A percentile compares a stretch with the other conserved stretches of the same genome.
Evolutionary conservation across 768 basidiomycete species (phyloP).

Genomic region (Trametes coccinea): DNA sequence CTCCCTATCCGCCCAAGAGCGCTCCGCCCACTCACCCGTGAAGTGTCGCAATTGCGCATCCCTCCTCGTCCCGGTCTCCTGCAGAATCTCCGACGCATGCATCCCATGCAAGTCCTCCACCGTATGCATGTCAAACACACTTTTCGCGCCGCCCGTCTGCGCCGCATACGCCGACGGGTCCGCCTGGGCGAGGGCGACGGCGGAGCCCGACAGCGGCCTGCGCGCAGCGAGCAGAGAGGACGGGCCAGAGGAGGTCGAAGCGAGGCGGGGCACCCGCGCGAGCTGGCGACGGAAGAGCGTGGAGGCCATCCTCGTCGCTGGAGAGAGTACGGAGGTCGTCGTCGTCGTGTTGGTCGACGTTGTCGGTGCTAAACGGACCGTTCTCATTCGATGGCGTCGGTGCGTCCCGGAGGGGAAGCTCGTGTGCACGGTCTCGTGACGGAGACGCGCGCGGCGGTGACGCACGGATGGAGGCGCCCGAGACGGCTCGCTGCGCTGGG

Average conservation of each 20-base stretch:
- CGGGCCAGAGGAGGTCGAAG: constrained; percentile 29
- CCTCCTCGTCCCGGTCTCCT: constrained; percentile 66
- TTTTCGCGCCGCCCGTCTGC: constrained; percentile 41
- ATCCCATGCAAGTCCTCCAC: constrained; percentile 87
- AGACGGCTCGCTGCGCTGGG: background rate
- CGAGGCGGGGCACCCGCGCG: constrained; percentile 40
- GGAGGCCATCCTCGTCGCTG: constrained; percentile 58
- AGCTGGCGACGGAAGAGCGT: constrained; percentile 63
- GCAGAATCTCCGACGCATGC: constrained; percentile 75
- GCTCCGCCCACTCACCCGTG: constrained; percentile 59
- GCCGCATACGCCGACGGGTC: constrained; percentile 25
- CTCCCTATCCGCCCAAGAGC: constrained; percentile 1
- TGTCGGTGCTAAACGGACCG: constrained; percentile 34
- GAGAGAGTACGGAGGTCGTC: constrained; percentile 26
- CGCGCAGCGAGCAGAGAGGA: constrained; percentile 25
- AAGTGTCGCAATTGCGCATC: constrained; percentile 91
- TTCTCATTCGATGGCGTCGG: constrained; percentile 30
- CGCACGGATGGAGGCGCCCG: background rate
- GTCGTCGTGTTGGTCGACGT: constrained; percentile 29
- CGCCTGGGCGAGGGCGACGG: constrained; percentile 36
- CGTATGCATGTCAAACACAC: constrained; percentile 63
- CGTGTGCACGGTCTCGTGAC: constrained; percentile 22
- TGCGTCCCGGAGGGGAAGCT: constrained; percentile 15
- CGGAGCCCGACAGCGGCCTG: constrained; percentile 42
- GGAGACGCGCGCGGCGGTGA: background rate